These are phyloP conservation scores for Moricandia moricandioides DNA, from an alignment of 345 rosid genomes.

Conservation along the genomic window DNA sequence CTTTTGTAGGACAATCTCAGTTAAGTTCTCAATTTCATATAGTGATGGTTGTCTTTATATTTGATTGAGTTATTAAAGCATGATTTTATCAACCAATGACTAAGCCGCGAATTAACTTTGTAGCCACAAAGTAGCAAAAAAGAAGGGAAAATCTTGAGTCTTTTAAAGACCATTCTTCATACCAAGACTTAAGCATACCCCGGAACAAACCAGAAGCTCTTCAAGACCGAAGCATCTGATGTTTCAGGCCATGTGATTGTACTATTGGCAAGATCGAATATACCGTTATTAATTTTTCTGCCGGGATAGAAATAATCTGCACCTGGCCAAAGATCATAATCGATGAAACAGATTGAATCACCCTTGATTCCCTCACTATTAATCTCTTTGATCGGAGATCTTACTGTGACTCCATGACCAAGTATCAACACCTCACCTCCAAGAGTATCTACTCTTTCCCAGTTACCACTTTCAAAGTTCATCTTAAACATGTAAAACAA, in stretches of 20 bases:
- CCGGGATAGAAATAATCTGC: not conserved
- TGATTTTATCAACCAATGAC: no score
- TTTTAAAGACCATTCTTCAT: not conserved
- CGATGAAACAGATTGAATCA: constrained; percentile 14
- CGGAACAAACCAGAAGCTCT: constrained; percentile 23
- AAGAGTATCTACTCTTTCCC: constrained; percentile 20
- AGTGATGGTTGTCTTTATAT: no score
- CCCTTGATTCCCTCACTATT: constrained; percentile 14
- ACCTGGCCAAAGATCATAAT: constrained; percentile 7
- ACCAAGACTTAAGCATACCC: constrained; percentile 6
- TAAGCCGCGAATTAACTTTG: no score
- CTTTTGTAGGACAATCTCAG: no score
- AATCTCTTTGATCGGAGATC: constrained; percentile 13
- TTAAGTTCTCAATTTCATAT: no score
- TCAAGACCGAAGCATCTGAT: not conserved
- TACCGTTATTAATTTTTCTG: not conserved
- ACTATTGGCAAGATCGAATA: constrained; percentile 11
- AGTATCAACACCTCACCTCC: constrained; percentile 27
- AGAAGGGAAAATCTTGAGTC: not conserved
- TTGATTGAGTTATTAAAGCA: no score
- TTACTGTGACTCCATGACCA: constrained; percentile 20
- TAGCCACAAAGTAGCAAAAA: not conserved
- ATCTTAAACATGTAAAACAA: constrained; percentile 7
- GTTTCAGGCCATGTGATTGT: not conserved
- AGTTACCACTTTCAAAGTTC: constrained; percentile 2